These are phyloP conservation scores for Hypoxylon sp. DNA, from an alignment of 2,329 filamentous ascomycete genomes.

Conservation along the genomic window DNA sequence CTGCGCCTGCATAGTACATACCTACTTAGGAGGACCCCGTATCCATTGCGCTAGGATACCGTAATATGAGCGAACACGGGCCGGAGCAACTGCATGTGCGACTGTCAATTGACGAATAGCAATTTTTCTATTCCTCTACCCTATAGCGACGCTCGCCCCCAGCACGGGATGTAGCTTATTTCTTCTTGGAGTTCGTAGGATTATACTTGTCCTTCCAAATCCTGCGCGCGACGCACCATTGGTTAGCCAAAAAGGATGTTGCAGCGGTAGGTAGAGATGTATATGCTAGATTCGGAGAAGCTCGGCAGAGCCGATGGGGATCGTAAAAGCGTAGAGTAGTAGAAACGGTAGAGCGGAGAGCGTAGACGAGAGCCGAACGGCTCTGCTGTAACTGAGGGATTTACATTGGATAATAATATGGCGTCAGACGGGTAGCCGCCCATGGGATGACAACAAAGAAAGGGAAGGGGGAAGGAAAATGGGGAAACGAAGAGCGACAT, in stretches of 20 bases:
- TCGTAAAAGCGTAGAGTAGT: conserved; percentile 16
- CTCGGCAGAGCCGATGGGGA: conserved; percentile 29
- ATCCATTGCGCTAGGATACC: conserved; percentile 27
- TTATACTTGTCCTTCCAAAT: conserved; percentile 99
- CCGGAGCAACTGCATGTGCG: conserved; percentile 11
- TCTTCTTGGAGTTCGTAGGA: conserved; percentile 60
- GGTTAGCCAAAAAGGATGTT: conserved; percentile 45
- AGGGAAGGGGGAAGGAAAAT: not conserved
- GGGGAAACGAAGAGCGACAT: conserved; percentile 27
- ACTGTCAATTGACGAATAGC: conserved; percentile 32
- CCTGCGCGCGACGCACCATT: conserved; percentile 64
- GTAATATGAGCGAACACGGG: conserved; percentile 20
- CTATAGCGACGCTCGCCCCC: not conserved
- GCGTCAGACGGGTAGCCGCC: conserved; percentile 28
- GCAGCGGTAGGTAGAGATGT: conserved; percentile 23
- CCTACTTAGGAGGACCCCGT: not conserved
- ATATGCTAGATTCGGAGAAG: conserved; percentile 36
- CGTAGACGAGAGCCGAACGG: conserved; percentile 23
- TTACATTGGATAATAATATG: conserved; percentile 40
- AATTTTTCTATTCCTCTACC: conserved; percentile 1
- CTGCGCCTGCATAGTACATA: conserved; percentile 15
- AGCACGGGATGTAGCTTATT: conserved; percentile 49
- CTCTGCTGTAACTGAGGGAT: conserved; percentile 44
- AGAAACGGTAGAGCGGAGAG: conserved; percentile 3
- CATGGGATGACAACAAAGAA: conserved; percentile 26